Conservation (phyloP, 805 yeast species). For the Saccharomycopsis olivae region DNA sequence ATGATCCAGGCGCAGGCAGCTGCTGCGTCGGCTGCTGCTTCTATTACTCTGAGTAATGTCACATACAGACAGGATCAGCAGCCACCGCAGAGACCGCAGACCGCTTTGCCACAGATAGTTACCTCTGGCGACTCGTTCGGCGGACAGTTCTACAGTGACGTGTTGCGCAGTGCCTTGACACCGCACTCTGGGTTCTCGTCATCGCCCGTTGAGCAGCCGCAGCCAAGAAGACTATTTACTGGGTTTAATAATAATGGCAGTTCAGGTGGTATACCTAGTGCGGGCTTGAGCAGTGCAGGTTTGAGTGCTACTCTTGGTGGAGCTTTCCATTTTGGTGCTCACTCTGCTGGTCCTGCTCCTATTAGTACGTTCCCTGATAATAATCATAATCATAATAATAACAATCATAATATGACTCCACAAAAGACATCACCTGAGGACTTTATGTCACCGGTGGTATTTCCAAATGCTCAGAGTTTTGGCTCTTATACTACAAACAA, state of each 20-base stretch:
- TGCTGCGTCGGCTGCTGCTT: constrained; percentile 6
- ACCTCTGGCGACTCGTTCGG: constrained; percentile 14
- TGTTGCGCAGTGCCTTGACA: constrained; percentile 5
- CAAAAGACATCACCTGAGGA: no score
- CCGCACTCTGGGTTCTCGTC: not conserved
- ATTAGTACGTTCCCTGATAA: no score
- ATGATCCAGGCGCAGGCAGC: constrained; percentile 14
- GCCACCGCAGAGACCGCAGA: constrained; percentile 16
- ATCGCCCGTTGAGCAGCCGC: constrained; percentile 15
- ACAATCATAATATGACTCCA: no score
- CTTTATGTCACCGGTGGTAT: no score
- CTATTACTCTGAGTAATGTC: not conserved
- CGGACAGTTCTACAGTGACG: constrained; percentile 1
- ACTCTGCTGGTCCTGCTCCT: no score
- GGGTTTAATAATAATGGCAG: not conserved
- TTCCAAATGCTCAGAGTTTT: no score
- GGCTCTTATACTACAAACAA: no score
- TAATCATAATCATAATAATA: no score
- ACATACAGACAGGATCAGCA: not conserved
- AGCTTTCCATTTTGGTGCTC: no score
- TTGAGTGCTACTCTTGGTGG: no score
- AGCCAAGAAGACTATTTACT: constrained; percentile 8
- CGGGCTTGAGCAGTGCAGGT: no score
- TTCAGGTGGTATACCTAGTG: not conserved
- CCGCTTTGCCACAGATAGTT: constrained; percentile 18